phyloP scores from a whole-genome alignment of 1,284 basidiomycete genomes.

The Serendipita sp. region DNA sequence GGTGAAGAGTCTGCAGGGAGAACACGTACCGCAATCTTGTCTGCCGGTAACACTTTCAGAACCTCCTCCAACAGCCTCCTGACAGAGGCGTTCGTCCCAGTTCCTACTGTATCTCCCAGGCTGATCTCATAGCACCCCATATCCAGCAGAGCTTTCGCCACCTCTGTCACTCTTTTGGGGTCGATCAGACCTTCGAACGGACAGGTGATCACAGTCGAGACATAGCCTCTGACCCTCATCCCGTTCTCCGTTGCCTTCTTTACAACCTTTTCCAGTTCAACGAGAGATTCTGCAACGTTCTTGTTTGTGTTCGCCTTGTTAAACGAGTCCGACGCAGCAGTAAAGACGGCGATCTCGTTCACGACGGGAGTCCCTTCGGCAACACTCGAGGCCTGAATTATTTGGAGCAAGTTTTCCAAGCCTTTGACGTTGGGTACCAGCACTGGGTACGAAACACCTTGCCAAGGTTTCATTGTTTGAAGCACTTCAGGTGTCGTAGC shows the following conservation, averaged over 20 bases:
- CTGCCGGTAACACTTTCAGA: constrained; percentile 43
- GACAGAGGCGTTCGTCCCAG: constrained; percentile 62
- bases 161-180: constrained; percentile 48
- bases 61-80: constrained; percentile 57
- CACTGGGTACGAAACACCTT: constrained; percentile 60
- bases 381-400: constrained; percentile 29
- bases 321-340: constrained; percentile 80
- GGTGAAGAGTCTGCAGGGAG: constrained; percentile 3
- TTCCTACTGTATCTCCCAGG: constrained; percentile 84
- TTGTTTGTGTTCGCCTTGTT: constrained; percentile 76
- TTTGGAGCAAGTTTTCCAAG: constrained; percentile 47
- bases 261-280: constrained; percentile 49
- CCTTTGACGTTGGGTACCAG: constrained; percentile 78
- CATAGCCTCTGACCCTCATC: constrained; percentile 74
- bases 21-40: constrained; percentile 52
- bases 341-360: constrained; percentile 83
- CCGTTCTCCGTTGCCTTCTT: constrained; percentile 43
- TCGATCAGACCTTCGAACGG: constrained; percentile 77
- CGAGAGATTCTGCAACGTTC: constrained; percentile 58
- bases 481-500: constrained; percentile 68
- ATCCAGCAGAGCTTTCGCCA: constrained; percentile 57
- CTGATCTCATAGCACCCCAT: constrained; percentile 95
- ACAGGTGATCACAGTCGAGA: constrained; percentile 62
- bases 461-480: constrained; percentile 35
- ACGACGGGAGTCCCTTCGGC: constrained; percentile 30